These are phyloP conservation scores for Trichothecium roseum DNA, from an alignment of 2,329 filamentous ascomycete species.

Conservation along the genomic window DNA sequence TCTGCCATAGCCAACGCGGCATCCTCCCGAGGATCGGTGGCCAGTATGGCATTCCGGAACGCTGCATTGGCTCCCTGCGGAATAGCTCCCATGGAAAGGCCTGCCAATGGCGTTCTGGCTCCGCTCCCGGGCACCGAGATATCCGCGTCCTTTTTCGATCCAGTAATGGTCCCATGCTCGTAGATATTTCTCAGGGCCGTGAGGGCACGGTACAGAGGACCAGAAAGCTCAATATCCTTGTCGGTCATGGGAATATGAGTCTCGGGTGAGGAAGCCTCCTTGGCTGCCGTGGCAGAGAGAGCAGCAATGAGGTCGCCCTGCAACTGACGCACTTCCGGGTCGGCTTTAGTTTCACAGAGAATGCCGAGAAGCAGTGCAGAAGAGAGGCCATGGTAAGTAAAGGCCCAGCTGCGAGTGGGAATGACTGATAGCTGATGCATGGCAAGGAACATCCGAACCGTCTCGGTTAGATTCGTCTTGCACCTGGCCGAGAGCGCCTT, in stretches of 20 bases:
- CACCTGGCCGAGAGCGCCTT: slow-evolving; percentile 45
- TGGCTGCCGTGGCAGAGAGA: slow-evolving; percentile 52
- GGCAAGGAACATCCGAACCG: slow-evolving; percentile 57
- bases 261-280: slow-evolving; percentile 45
- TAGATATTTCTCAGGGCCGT: slow-evolving; percentile 56
- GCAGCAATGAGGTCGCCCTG: slow-evolving; percentile 55
- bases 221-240: slow-evolving; percentile 51
- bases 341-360: slow-evolving; percentile 50
- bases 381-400: slow-evolving; percentile 57
- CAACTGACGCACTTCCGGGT: slow-evolving; percentile 51
- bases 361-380: slow-evolving; percentile 56
- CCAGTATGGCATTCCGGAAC: slow-evolving; percentile 15
- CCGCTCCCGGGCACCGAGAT: slow-evolving; percentile 35
- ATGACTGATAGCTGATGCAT: slow-evolving; percentile 60
- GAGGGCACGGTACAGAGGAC: slow-evolving; percentile 49
- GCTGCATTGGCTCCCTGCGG: slow-evolving; percentile 12
- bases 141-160: slow-evolving; percentile 38
- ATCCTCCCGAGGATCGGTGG: slow-evolving; percentile 45
- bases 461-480: slow-evolving; percentile 53
- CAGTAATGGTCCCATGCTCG: slow-evolving; percentile 50
- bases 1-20: slow-evolving; percentile 56
- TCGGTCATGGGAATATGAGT: slow-evolving; percentile 43
- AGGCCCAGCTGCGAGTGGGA: slow-evolving; percentile 57
- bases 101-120: slow-evolving; percentile 28
- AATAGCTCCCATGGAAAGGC: slow-evolving; percentile 10